phyloP scores from a whole-genome alignment of 1,139 yeast genomes.

The Nakaseomyces delphensis region DNA sequence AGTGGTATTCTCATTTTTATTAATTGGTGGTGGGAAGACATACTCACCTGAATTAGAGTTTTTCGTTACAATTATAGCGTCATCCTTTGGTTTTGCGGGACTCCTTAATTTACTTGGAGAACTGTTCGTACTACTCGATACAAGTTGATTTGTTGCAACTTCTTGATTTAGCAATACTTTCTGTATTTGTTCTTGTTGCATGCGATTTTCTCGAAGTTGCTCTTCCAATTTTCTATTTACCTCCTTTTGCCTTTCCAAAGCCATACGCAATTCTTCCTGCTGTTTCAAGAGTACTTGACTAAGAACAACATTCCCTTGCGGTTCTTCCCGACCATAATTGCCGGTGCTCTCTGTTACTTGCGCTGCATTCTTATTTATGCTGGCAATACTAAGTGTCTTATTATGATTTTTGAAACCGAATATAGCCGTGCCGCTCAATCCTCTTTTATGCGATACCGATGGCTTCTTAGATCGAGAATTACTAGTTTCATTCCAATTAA shows the following conservation, averaged over 20 bases:
- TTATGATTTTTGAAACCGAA: constrained; percentile 53
- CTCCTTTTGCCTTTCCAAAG: constrained; percentile 28
- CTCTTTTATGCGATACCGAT: constrained; percentile 27
- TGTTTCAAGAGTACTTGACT: constrained; percentile 24
- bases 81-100: constrained; percentile 6
- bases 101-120: constrained; percentile 1
- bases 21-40: constrained; percentile 29
- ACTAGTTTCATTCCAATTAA: constrained; percentile 9
- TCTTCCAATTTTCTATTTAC: constrained; percentile 26
- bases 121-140: constrained; percentile 7
- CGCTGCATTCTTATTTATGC: constrained; percentile 13
- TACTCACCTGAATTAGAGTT: constrained; percentile 28
- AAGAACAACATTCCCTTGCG: constrained; percentile 8
- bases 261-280: constrained; percentile 25
- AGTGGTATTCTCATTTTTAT: constrained; percentile 7
- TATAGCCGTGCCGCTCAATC: constrained; percentile 53
- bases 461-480: constrained; percentile 4
- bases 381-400: constrained; percentile 36
- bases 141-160: constrained; percentile 15
- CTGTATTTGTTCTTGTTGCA: constrained; percentile 25
- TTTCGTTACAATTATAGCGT: constrained; percentile 22
- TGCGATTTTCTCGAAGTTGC: constrained; percentile 23
- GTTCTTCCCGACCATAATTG: neutral
- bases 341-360: neutral
- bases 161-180: constrained; percentile 22